These are phyloP conservation scores for Sideroxylon spinosum DNA, from an alignment of 179 eudicot species.

Conservation along the genomic window DNA sequence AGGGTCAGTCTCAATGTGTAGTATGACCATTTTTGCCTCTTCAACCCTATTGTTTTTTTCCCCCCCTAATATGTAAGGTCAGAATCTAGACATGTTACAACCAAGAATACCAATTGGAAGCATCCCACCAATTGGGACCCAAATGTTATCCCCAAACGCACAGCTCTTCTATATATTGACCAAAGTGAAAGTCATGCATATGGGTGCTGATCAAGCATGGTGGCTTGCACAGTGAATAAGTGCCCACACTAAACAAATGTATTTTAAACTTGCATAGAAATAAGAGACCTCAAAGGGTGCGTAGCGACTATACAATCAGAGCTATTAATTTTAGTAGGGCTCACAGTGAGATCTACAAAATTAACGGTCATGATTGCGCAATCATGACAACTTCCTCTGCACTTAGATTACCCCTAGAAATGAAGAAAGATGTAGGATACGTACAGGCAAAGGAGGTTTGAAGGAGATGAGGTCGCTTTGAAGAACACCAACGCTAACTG, in stretches of 20 bases:
- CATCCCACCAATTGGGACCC: constrained; percentile 16
- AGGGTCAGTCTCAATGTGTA: constrained; percentile 1
- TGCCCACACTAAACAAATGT: not conserved
- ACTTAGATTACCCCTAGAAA: not conserved
- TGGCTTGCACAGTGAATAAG: not conserved
- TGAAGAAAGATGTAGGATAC: constrained; percentile 20
- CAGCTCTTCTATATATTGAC: not conserved
- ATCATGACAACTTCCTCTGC: no score
- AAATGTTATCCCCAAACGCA: constrained; percentile 5
- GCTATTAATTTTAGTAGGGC: no score
- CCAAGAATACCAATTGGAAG: constrained; percentile 18
- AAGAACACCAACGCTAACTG: constrained; percentile 89
- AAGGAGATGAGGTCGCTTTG: constrained; percentile 82
- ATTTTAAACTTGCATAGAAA: constrained; percentile 4
- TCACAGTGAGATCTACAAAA: no score
- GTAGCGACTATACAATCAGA: no score
- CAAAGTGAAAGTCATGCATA: not conserved
- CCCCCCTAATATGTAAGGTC: not conserved
- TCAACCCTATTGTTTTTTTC: not conserved
- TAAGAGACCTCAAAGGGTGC: no score
- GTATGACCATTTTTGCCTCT: not conserved
- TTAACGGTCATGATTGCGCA: no score
- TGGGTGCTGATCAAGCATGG: not conserved
- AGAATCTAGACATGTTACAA: not conserved
- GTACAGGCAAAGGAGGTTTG: constrained; percentile 73